phyloP scores from a whole-genome alignment of 305 asterid species.

The Fraxinus albicans region DNA sequence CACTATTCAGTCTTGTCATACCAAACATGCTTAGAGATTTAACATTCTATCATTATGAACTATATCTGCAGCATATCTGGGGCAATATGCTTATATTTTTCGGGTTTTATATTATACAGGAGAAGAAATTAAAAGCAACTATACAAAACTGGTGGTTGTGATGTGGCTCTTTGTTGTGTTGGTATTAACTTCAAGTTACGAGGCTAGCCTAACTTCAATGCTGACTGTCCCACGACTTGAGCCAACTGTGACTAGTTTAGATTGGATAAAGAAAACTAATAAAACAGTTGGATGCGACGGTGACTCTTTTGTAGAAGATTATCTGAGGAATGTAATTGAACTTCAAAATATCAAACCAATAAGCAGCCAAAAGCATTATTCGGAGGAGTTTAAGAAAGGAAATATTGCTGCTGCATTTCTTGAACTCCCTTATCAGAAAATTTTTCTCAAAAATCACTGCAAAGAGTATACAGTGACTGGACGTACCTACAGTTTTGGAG shows the following conservation, averaged over 20 bases:
- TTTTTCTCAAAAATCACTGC: conserved; percentile 33
- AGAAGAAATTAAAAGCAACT: conserved; percentile 28
- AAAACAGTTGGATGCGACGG: conserved; percentile 38
- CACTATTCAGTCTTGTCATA: not conserved
- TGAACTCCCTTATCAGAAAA: conserved; percentile 35
- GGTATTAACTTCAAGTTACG: conserved; percentile 37
- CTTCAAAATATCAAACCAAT: conserved; percentile 30
- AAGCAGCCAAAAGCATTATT: conserved; percentile 16
- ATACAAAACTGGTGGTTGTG: conserved; percentile 26
- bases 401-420: conserved; percentile 41
- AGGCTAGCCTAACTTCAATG: conserved; percentile 40
- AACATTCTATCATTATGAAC: not conserved
- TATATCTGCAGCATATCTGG: not conserved
- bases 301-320: conserved; percentile 35
- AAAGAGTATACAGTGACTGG: conserved; percentile 28
- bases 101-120: conserved; percentile 19
- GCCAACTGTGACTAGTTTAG: conserved; percentile 29
- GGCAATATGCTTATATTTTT: not conserved
- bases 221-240: conserved; percentile 33
- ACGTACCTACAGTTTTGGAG: conserved; percentile 36
- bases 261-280: conserved; percentile 32
- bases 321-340: conserved; percentile 25
- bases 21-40: not conserved
- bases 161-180: conserved; percentile 43
- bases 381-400: conserved; percentile 23